Evolutionary conservation across 2,329 filamentous ascomycete species (phyloP).

Genomic region (Penicillium psychrosexuale): DNA sequence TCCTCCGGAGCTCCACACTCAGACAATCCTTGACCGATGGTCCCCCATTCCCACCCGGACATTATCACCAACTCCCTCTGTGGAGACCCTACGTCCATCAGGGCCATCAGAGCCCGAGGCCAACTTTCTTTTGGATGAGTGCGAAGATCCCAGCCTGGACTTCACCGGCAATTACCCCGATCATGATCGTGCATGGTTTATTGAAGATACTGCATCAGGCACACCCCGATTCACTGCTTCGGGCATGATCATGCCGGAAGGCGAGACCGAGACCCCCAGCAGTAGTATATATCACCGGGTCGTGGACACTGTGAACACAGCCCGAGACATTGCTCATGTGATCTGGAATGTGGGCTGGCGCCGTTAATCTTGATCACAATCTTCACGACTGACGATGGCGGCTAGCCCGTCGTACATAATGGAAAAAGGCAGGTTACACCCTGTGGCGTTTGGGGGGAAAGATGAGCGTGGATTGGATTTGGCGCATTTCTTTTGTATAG

Average conservation of each 20-base stretch:
- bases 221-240: conserved; percentile 76
- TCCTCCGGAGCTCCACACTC: conserved; percentile 59
- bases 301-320: conserved; percentile 71
- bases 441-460: neutral
- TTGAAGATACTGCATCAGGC: conserved; percentile 52
- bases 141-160: conserved; percentile 50
- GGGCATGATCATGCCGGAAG: conserved; percentile 88
- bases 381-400: conserved; percentile 1
- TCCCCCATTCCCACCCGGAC: conserved; percentile 42
- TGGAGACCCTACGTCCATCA: conserved; percentile 73
- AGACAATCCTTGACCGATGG: conserved; percentile 32
- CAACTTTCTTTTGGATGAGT: conserved; percentile 64
- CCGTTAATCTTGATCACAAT: conserved; percentile 37
- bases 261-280: conserved; percentile 64
- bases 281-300: conserved; percentile 72
- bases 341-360: conserved; percentile 67
- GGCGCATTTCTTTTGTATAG: neutral
- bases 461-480: neutral
- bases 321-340: conserved; percentile 62
- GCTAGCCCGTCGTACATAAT: conserved; percentile 2
- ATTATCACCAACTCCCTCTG: conserved; percentile 71
- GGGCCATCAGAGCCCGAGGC: conserved; percentile 56
- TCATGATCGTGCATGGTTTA: conserved; percentile 31
- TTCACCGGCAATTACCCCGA: conserved; percentile 31
- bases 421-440: neutral